Conservation (phyloP, 2,329 filamentous ascomycete genomes). For the Aureobasidium sp. region DNA sequence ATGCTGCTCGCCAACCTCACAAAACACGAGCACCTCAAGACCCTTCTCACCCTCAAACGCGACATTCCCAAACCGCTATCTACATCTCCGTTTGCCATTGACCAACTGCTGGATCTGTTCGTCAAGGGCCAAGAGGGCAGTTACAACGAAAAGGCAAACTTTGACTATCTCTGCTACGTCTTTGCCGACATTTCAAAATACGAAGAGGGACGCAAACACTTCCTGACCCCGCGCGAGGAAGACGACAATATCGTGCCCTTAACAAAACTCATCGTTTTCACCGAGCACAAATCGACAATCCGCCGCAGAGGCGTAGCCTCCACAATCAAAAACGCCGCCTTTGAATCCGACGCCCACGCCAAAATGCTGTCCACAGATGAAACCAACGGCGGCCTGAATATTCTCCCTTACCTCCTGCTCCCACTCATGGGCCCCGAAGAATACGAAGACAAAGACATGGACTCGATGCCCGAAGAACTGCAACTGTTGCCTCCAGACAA, state of each 20-base stretch:
- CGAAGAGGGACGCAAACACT: constrained; percentile 55
- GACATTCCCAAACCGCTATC: constrained; percentile 61
- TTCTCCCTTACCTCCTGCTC: constrained; percentile 81
- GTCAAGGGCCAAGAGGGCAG: constrained; percentile 79
- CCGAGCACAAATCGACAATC: constrained; percentile 76
- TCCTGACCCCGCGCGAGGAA: constrained; percentile 55
- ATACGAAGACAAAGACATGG: constrained; percentile 77
- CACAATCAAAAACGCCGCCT: constrained; percentile 89
- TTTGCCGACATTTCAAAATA: constrained; percentile 85
- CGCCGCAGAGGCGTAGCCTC: constrained; percentile 90
- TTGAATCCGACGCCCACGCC: constrained; percentile 68
- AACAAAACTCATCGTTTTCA: constrained; percentile 89
- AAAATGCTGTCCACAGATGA: constrained; percentile 28
- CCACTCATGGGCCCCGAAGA: constrained; percentile 85
- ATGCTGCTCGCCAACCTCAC: constrained; percentile 92
- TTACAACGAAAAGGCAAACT: constrained; percentile 80
- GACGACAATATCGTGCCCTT: constrained; percentile 75
- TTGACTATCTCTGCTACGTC: constrained; percentile 87
- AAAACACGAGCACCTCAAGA: constrained; percentile 68
- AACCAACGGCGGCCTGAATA: constrained; percentile 62
- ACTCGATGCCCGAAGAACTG: constrained; percentile 81
- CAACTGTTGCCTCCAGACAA: constrained; percentile 89
- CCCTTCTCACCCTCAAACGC: constrained; percentile 62
- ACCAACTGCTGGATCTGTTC: constrained; percentile 92
- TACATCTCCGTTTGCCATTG: constrained; percentile 66